Percentiles rank a stretch among this genome's conserved stretches.
Evolutionary conservation across 345 rosid species (phyloP).

Genomic region (Lumnitzera racemosa): DNA sequence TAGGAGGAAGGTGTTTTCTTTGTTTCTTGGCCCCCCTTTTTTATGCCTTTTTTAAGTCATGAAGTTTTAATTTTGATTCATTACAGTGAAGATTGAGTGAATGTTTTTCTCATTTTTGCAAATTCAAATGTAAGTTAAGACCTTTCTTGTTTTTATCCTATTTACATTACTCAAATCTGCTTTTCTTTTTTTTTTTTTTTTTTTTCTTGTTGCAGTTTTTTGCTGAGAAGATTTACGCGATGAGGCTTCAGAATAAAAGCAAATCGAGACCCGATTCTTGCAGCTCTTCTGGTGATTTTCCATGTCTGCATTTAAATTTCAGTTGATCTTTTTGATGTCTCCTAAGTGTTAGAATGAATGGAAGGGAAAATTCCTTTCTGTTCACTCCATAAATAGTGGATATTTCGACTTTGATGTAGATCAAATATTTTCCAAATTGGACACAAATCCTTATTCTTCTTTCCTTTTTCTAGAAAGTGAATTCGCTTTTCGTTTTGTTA

Average conservation of each 20-base stretch:
- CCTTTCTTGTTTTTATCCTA: background rate
- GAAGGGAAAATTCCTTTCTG: background rate
- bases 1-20: constrained; percentile 23
- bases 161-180: background rate
- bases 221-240: constrained; percentile 26
- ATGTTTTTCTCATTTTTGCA: background rate
- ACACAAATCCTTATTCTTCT: too few relatives aligned
- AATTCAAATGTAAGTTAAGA: background rate
- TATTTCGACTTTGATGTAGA: background rate
- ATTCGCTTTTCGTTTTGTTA: too few relatives aligned
- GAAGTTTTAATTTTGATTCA: background rate
- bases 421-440: too few relatives aligned
- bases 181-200: background rate
- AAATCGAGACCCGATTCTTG: constrained; percentile 15
- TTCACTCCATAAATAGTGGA: background rate
- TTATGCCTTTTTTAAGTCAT: background rate
- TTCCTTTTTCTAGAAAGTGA: too few relatives aligned
- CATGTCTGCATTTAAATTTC: background rate
- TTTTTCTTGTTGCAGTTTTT: constrained; percentile 20
- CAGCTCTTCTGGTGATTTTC: constrained; percentile 25
- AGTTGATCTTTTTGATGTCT: too few relatives aligned
- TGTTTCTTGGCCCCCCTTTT: background rate
- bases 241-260: constrained; percentile 22
- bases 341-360: background rate
- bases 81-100: background rate